Base-by-base conservation (phyloP, 2,329 filamentous ascomycete species). In the Pseudogymnoascus sp. region DNA sequence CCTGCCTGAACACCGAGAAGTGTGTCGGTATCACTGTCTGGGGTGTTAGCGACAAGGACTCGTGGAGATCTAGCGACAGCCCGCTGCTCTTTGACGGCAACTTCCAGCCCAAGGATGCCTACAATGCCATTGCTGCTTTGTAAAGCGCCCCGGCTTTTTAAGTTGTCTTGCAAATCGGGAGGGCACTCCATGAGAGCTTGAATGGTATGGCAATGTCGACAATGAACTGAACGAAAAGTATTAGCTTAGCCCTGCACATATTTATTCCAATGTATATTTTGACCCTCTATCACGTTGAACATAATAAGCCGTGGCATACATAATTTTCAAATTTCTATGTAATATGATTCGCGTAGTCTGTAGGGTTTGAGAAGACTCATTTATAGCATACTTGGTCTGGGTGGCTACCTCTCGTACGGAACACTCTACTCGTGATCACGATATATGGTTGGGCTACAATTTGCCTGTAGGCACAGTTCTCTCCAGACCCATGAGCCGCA, bases 1-100 rank as follows among this genome's bases (percentile, higher is more conserved):
- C 72, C 8, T 74, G 73, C 61, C 36, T 73, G 33, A 65, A 67
- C 39, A 65, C 71, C 4, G 41, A 66, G 2, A 70, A 71, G 33
- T 75, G 72, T 60, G 70, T 74, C 6, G 73, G 72, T 44, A 69
- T 74, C 21, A 75, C 70, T 1, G 65, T 73, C 6, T 72, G 71
- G 71, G 71, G 69, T 15, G 66, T 79, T 4, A 73, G 73, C 17
- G 86, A 89, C 71, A 59, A 78, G 74, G 79, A 82, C 70, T 80
- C 77, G 58, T 84, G 81, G 81, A 74, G 80, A 63, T 72, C 78
- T 0, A 68, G 70, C 58, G 76, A 73, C 58, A 81, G 77, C 69
- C 81, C 81, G 3, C 75, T 84, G 7, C 75, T 84, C n/a, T 84
- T 81, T 66, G 80, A 84, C 72, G 67, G 68, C 70, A 76, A 72